Evolutionary conservation across 2,329 filamentous ascomycete genomes (phyloP).

Genomic region (Helotiales sp.): DNA sequence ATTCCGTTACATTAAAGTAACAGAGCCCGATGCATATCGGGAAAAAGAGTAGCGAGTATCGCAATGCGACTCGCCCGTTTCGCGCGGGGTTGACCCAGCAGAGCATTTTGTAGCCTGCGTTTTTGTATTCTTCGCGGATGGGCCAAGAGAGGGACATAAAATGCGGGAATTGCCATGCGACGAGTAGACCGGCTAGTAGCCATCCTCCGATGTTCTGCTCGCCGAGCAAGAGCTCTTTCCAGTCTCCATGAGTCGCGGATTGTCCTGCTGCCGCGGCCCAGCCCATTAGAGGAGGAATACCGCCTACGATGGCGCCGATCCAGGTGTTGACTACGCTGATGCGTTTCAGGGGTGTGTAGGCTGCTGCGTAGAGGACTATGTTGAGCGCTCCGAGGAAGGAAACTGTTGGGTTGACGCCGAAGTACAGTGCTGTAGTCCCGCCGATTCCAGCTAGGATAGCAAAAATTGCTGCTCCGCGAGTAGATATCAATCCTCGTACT

Average conservation of each 20-base stretch:
- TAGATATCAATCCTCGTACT: slow-evolving; percentile 78
- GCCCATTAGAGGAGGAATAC: slow-evolving; percentile 95
- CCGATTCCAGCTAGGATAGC: slow-evolving; percentile 72
- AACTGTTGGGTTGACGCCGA: slow-evolving; percentile 93
- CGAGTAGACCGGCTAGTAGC: slow-evolving; percentile 82
- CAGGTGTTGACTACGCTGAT: slow-evolving; percentile 89
- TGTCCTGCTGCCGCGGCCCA: slow-evolving; percentile 96
- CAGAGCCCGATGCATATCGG: slow-evolving; percentile 84
- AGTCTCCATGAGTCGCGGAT: slow-evolving; percentile 76
- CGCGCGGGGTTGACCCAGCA: slow-evolving; percentile 84
- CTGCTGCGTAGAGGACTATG: slow-evolving; percentile 85
- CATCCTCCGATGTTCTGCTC: slow-evolving; percentile 77
- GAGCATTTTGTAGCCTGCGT: slow-evolving; percentile 72
- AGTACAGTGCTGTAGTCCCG: slow-evolving; percentile 77
- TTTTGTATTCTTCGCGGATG: slow-evolving; percentile 87
- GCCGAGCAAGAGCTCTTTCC: slow-evolving; percentile 79
- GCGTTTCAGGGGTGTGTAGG: slow-evolving; percentile 93
- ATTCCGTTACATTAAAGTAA: slow-evolving; percentile 80
- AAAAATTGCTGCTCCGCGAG: slow-evolving; percentile 75
- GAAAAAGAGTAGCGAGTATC: slow-evolving; percentile 85
- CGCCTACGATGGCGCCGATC: slow-evolving; percentile 90
- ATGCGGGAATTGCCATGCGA: slow-evolving; percentile 97
- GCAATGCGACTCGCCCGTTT: slow-evolving; percentile 84
- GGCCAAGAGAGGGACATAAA: slow-evolving; percentile 93
- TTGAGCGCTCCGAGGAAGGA: slow-evolving; percentile 84